These are phyloP conservation scores for Microsporum ferrugineum DNA, from an alignment of 2,329 filamentous ascomycete genomes.

Conservation along the genomic window DNA sequence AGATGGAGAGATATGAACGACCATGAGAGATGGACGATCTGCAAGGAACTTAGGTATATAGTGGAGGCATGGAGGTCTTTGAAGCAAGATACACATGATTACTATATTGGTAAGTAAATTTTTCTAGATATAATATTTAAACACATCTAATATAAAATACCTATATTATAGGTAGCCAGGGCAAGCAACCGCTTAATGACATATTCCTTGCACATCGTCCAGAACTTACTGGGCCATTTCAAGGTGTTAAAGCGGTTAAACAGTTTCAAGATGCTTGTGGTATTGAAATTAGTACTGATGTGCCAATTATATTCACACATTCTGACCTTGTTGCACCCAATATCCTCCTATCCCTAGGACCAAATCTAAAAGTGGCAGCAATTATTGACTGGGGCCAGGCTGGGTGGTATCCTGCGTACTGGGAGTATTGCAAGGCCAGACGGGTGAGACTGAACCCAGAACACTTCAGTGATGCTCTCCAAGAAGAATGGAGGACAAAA, in stretches of 20 bases:
- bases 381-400: conserved; percentile 25
- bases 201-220: conserved; percentile 19
- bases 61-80: conserved; percentile 16
- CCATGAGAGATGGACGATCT: conserved; percentile 21
- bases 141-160: not conserved
- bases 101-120: conserved; percentile 18
- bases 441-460: conserved; percentile 16
- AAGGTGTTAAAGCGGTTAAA: conserved; percentile 21
- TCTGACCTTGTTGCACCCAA: conserved; percentile 17
- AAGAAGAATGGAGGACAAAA: conserved; percentile 24
- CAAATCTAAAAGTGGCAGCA: conserved; percentile 18
- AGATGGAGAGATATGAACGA: conserved; percentile 19
- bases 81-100: conserved; percentile 5
- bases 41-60: conserved; percentile 21
- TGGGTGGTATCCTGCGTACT: conserved; percentile 27
- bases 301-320: conserved; percentile 19
- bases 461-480: conserved; percentile 15
- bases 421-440: conserved; percentile 25
- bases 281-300: conserved; percentile 21
- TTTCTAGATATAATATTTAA: not conserved
- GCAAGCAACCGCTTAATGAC: conserved; percentile 24
- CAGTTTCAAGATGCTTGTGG: conserved; percentile 23
- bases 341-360: conserved; percentile 17
- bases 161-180: conserved; percentile 19
- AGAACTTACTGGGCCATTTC: conserved; percentile 22